Conservation (phyloP, 176 grass and related monocot genomes). For the Cenchrus purpureus region DNA sequence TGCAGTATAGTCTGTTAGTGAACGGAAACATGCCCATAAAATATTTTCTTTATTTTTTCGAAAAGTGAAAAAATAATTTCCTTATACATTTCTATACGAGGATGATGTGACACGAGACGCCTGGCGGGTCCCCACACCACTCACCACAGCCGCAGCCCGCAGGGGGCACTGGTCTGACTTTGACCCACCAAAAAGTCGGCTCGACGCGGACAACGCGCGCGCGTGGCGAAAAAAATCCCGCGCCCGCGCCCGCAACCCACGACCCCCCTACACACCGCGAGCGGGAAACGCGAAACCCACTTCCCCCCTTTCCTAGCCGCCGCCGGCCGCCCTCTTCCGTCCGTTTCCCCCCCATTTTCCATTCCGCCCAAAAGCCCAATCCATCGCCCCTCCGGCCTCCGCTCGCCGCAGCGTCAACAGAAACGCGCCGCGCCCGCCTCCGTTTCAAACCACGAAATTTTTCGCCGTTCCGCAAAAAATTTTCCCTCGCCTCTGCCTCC, state of each 20-base stretch:
- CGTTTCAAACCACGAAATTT: slow-evolving; percentile 55
- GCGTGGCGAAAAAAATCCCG: slow-evolving; percentile 11
- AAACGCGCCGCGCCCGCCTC: slow-evolving; percentile 31
- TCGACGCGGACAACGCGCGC: slow-evolving; percentile 2
- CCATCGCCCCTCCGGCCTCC: background rate
- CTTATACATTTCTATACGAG: too few species aligned
- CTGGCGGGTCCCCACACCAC: too few species aligned
- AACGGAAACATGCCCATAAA: too few species aligned
- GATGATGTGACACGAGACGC: too few species aligned
- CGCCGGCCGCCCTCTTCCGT: background rate
- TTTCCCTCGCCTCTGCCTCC: background rate
- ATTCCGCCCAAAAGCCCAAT: background rate
- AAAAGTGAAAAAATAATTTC: too few species aligned
- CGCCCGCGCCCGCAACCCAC: background rate
- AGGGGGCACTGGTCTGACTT: background rate
- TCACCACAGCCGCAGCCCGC: too few species aligned
- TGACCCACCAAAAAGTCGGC: background rate
- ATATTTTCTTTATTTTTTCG: too few species aligned
- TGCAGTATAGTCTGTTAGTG: too few species aligned
- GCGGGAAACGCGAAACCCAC: slow-evolving; percentile 44
- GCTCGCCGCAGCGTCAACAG: slow-evolving; percentile 13
- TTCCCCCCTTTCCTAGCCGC: background rate
- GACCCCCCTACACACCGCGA: slow-evolving; percentile 4
- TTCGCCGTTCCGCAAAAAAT: background rate
- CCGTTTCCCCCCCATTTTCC: background rate